phyloP scores from a whole-genome alignment of 495 filamentous ascomycete genomes.

The Echria macrotheca region DNA sequence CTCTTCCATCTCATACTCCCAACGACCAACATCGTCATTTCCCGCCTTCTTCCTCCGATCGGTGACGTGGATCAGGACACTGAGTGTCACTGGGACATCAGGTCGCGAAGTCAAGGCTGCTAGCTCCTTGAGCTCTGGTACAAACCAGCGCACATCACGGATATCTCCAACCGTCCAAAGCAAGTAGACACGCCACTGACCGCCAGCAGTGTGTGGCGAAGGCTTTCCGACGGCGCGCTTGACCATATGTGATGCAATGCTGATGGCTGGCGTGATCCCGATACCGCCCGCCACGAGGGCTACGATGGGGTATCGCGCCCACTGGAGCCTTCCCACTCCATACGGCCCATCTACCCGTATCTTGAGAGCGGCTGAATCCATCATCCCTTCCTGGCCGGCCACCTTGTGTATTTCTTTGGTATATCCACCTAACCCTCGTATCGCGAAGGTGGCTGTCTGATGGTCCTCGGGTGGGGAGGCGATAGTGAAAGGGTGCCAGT shows the following conservation, averaged over 20 bases:
- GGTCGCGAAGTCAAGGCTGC: neutral
- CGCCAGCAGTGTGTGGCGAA: no score
- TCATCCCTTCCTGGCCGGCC: neutral
- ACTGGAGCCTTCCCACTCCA: neutral
- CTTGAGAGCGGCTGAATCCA: neutral
- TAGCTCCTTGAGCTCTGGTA: neutral
- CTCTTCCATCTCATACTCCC: neutral
- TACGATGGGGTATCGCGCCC: neutral
- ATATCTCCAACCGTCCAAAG: neutral
- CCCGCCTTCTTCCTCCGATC: neutral
- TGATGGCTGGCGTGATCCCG: slow-evolving; percentile 9
- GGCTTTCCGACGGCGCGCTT: neutral
- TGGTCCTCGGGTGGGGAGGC: neutral
- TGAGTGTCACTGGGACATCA: neutral
- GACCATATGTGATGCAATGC: slow-evolving; percentile 5
- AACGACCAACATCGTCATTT: neutral
- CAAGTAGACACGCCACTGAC: neutral
- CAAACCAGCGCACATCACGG: neutral
- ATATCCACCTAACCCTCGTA: slow-evolving; percentile 2
- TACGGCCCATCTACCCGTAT: slow-evolving; percentile 1
- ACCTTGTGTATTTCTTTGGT: neutral
- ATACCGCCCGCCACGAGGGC: slow-evolving; percentile 1
- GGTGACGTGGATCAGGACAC: neutral
- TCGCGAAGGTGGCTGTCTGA: neutral
- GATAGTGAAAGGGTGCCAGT: slow-evolving; percentile 9